Evolutionary conservation across 179 eudicot species (phyloP), one percentile per base, ranked within the genome.

Genomic region (Silene noctiflora): DNA sequence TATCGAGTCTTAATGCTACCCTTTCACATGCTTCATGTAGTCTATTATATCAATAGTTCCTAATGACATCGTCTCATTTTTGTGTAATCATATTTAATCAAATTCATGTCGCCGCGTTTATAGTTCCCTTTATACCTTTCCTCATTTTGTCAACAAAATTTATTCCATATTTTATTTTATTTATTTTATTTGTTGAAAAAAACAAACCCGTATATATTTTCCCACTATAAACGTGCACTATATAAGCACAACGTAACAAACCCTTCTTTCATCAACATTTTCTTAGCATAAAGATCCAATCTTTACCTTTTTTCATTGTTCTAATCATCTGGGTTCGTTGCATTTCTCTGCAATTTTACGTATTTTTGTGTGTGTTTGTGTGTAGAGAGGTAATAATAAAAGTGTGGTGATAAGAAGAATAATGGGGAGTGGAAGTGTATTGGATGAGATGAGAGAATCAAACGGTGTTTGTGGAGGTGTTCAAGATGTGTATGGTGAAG

Each of bases 401-500:
- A 69, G 72, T 46, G 69, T 61, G 24, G 12, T 14, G 24, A 6
- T 55, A 20, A 81, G 81, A 77, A 55, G 73, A 74, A 21, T 73
- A 10, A 80, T 83, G 83, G 79, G 68, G 4, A 61, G 67, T 60
- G 70, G 77, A 14, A 80, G 61, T 75, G 71, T 63, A 65, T 66
- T 83, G 81, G 79, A 80, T 69, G 86, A 83, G 69, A 51, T 75
- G 33, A 78, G 33, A 12, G 80, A 80, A 84, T 77, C 84, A 17
- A 76, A 77, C 63, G 85, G 86, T 58, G 87, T 77, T 7, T 82
- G 78, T 6, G 95, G 92, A 0, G 95, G 97, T 25, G 93, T 84
- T 64, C 77, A 74, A 61, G 95, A 90, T 60, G 84, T 89, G 6
- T 89, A 90, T 72, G 95, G 96, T 42, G 92, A 90, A 82, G 96